These are phyloP conservation scores for Coniochaeta sp. DNA, from an alignment of 2,329 filamentous ascomycete genomes.

Conservation along the genomic window DNA sequence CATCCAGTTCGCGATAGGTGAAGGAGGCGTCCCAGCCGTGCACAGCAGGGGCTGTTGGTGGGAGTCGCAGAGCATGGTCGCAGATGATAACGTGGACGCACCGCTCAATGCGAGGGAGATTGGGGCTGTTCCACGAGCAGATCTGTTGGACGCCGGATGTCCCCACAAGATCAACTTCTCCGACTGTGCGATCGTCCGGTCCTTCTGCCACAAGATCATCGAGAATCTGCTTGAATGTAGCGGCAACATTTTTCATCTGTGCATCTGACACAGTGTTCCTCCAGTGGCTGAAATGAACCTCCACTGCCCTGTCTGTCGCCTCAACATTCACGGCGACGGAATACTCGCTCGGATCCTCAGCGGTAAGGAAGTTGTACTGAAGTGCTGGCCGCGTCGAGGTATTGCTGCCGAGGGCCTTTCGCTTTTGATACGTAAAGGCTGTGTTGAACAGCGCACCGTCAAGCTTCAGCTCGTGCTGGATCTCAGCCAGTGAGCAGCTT, in stretches of 20 bases:
- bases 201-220: conserved; percentile 8
- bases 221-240: conserved; percentile 10
- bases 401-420: neutral
- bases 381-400: conserved; percentile 3
- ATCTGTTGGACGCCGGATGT: neutral
- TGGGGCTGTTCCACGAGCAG: conserved; percentile 2
- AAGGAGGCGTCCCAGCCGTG: conserved; percentile 2
- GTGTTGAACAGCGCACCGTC: conserved; percentile 23
- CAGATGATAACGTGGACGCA: conserved; percentile 6
- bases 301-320: conserved; percentile 11
- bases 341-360: conserved; percentile 22
- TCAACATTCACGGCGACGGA: conserved; percentile 22
- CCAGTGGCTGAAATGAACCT: conserved; percentile 17
- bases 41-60: neutral
- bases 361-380: conserved; percentile 11
- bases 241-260: conserved; percentile 13
- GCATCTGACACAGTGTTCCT: conserved; percentile 13
- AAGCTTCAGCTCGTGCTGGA: conserved; percentile 27
- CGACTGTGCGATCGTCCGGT: conserved; percentile 12
- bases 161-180: conserved; percentile 12
- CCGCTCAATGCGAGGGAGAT: conserved; percentile 2
- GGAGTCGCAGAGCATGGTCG: neutral
- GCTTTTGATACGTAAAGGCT: conserved; percentile 23
- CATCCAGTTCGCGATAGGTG: conserved; percentile 4
- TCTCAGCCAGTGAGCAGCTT: conserved; percentile 39